Percentiles rank a stretch among this genome's conserved stretches.
Conservation (phyloP, 495 filamentous ascomycete genomes). For the Neurospora sp. region DNA sequence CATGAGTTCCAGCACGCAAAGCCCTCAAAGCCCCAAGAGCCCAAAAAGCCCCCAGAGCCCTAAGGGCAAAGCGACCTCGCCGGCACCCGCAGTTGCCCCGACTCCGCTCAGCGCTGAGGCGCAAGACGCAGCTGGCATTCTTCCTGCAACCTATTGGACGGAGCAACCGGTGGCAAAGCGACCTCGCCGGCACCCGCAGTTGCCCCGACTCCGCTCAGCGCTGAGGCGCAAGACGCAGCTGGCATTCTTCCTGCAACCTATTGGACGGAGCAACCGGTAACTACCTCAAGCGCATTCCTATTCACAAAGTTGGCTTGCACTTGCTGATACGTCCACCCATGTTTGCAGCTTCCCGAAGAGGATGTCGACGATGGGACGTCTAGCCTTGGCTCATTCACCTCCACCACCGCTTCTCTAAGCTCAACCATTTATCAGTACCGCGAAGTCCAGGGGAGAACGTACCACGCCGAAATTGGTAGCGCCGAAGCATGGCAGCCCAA, state of each 20-base stretch:
- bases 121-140: too few relatives aligned
- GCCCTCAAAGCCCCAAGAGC: background rate
- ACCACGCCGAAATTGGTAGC: constrained; percentile 18
- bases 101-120: too few relatives aligned
- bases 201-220: background rate
- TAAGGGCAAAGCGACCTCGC: background rate
- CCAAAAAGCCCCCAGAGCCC: background rate
- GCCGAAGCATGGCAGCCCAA: constrained; percentile 27
- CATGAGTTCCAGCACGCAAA: background rate
- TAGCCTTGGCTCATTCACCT: background rate
- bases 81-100: too few relatives aligned
- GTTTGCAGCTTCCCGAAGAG: background rate
- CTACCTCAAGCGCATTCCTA: background rate
- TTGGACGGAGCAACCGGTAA: background rate
- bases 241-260: constrained; percentile 1
- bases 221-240: background rate
- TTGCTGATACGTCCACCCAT: background rate
- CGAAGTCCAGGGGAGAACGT: constrained; percentile 1
- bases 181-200: too few relatives aligned
- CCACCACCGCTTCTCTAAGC: background rate
- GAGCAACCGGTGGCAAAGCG: too few relatives aligned
- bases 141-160: too few relatives aligned
- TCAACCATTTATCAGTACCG: background rate
- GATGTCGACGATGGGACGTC: background rate
- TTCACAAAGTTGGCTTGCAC: background rate